These are phyloP conservation scores for Cladorrhinum sp. DNA, from an alignment of 2,329 filamentous ascomycete species.

Conservation along the genomic window DNA sequence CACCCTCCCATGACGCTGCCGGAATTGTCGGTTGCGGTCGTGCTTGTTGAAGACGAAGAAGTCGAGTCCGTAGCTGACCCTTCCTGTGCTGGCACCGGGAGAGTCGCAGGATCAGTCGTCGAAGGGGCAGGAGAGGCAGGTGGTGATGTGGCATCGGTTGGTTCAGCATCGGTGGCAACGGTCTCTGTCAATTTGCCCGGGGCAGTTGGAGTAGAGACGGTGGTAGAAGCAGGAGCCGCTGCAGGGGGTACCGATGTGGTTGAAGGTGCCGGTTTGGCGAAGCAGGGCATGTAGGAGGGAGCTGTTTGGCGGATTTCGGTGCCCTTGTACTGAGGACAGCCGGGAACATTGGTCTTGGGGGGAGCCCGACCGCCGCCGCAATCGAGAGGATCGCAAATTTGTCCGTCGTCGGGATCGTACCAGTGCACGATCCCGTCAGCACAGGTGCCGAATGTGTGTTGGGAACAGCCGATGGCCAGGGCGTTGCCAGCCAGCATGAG, in stretches of 20 bases:
- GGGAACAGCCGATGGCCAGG: not conserved
- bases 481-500: not conserved
- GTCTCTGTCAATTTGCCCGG: too few species aligned
- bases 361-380: slow-evolving; percentile 54
- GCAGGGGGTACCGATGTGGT: too few species aligned
- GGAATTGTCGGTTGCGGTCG: not conserved
- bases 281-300: slow-evolving; percentile 8
- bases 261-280: not conserved
- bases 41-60: not conserved
- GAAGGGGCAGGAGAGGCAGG: too few species aligned
- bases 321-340: slow-evolving; percentile 44
- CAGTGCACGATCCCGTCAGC: slow-evolving; percentile 29
- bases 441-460: slow-evolving; percentile 7
- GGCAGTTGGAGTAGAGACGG: too few species aligned
- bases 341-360: slow-evolving; percentile 47
- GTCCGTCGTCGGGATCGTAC: slow-evolving; percentile 49
- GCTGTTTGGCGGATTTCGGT: slow-evolving; percentile 26
- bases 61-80: not conserved
- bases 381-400: slow-evolving; percentile 51
- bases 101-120: not conserved
- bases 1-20: not conserved
- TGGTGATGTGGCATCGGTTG: too few species aligned
- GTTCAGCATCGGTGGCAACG: too few species aligned
- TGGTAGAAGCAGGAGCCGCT: too few species aligned
- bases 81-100: not conserved